These are phyloP conservation scores for Litsea cubeba DNA, from an alignment of 164 flowering plant species.

Conservation along the genomic window DNA sequence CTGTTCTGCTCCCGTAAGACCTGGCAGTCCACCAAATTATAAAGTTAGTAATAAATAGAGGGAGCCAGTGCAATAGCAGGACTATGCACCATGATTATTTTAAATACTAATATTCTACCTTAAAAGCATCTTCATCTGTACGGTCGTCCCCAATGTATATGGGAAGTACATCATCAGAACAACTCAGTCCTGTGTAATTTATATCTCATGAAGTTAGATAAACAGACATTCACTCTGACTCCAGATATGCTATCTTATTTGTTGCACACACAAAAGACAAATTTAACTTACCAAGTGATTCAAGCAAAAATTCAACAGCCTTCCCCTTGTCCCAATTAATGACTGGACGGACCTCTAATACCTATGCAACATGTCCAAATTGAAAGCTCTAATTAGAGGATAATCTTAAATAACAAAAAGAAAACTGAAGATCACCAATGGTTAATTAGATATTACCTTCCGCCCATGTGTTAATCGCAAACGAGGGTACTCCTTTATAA, in stretches of 20 bases:
- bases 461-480: conserved; percentile 89
- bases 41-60: neutral
- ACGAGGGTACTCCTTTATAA: conserved; percentile 73
- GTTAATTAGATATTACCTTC: conserved; percentile 47
- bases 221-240: too few species aligned
- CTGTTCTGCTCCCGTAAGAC: conserved; percentile 50
- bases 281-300: conserved; percentile 61
- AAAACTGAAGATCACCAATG: neutral
- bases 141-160: conserved; percentile 91
- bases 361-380: conserved; percentile 31
- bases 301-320: conserved; percentile 92
- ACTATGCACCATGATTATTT: neutral
- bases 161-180: conserved; percentile 69
- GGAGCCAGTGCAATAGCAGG: neutral
- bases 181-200: conserved; percentile 39
- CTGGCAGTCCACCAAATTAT: conserved; percentile 22
- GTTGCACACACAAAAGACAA: neutral
- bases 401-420: neutral
- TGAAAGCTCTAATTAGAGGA: neutral
- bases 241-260: neutral
- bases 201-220: neutral
- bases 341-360: conserved; percentile 93
- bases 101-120: conserved; percentile 34
- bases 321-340: conserved; percentile 97
- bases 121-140: conserved; percentile 97